phyloP scores from a whole-genome alignment of 257 asterid species.

The Lycium barbarum region DNA sequence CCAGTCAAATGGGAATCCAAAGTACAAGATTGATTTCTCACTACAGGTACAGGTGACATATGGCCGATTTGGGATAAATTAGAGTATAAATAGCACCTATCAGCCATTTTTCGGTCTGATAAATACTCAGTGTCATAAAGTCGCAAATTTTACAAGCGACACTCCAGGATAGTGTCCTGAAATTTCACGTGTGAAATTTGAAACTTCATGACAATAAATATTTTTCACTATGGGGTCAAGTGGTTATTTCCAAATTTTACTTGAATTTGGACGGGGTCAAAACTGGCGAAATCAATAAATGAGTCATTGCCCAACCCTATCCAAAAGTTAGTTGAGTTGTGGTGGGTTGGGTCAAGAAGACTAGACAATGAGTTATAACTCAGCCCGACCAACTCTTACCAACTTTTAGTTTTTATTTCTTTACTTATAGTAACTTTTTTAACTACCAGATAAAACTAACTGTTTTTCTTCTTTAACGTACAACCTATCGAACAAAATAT shows the following conservation, averaged over 20 bases:
- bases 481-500: neutral
- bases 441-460: neutral
- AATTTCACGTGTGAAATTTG: no score
- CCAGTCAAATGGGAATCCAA: conserved; percentile 57
- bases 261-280: neutral
- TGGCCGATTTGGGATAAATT: neutral
- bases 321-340: neutral
- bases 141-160: neutral
- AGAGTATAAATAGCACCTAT: neutral
- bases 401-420: neutral
- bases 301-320: neutral
- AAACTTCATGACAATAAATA: no score
- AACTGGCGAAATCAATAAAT: neutral
- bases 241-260: no score
- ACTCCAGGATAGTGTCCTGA: neutral
- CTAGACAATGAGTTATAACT: neutral
- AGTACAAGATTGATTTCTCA: conserved; percentile 53
- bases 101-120: no score
- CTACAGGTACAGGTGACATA: neutral
- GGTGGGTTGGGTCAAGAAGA: neutral
- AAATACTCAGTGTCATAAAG: neutral
- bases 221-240: no score
- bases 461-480: no score
- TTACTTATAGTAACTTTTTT: no score
- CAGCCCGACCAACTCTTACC: neutral